Base-by-base conservation (phyloP, 192 early-diverging fungal genomes). In the Phlyctochytrium planicorne region DNA sequence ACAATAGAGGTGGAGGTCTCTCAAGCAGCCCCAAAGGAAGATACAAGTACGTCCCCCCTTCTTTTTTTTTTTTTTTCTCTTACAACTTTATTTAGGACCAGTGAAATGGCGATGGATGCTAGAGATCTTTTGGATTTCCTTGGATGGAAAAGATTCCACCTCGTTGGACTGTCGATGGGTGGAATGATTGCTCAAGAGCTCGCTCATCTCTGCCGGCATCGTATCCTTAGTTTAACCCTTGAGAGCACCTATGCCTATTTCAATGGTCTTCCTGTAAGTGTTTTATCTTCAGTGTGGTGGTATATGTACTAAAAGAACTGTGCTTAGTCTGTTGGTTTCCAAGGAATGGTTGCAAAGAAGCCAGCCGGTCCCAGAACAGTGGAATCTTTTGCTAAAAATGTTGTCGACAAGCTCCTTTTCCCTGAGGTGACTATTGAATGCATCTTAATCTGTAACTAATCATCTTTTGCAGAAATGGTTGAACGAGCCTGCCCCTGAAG, bases 161-260 rank as follows among this genome's bases (percentile, higher is more conserved):
- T 75, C 0, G 56, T 80, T 2, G 78, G 78, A 30, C 53, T 73
- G 29, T 69, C 67, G 29, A 52, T 76, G 67, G 78, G 78, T 6
- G 70, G 70, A 31, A 72, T 72, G 70, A 72, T 72, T 66, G 70
- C 70, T 14, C 70, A 72, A 35, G 70, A 72, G 50, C 47, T 69
- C 20, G 70, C 70, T 23, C 65, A 66, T 66, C 50, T 60, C 29
- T 72, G 70, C 34, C 56, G 59, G 27, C 12, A 55, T 32, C 66
- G 83, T 25, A 78, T 94, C 36, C 60, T 71, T 0, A 86, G 86
- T 3, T 53, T 90, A 59, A 74, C 81, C 10, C 30, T 90, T 40
- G 88, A 85, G 33, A 83, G 80, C 6, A 75, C 73, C 20, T 71
- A 65, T 35, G 73, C 73, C 25, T 75, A 66, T 33, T 75, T 75